Conservation (phyloP, 139 green algal species). For the Pleodorina starrii region DNA sequence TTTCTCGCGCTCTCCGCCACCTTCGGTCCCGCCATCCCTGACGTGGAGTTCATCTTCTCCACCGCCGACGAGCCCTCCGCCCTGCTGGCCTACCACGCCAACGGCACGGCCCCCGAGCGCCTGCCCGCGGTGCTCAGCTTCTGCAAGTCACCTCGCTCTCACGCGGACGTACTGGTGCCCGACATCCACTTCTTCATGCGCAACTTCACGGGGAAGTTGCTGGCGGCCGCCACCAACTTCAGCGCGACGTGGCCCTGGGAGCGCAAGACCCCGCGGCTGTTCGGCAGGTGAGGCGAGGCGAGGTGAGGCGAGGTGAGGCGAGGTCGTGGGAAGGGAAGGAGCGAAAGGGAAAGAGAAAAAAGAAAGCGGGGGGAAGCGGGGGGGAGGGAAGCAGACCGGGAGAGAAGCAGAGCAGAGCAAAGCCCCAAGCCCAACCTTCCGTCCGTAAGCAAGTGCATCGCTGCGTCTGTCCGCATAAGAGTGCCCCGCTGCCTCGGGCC, state of each 20-base stretch:
- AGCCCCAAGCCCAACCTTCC: too few species aligned
- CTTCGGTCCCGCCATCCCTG: constrained; percentile 21
- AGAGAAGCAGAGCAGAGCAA: too few species aligned
- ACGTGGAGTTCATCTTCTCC: constrained; percentile 38
- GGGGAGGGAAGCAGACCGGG: too few species aligned
- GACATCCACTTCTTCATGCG: constrained; percentile 59
- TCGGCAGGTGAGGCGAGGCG: neutral
- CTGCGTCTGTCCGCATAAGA: neutral
- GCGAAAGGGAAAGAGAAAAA: neutral
- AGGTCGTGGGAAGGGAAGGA: neutral
- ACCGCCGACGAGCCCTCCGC: constrained; percentile 22
- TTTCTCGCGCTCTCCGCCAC: neutral
- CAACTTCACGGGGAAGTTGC: constrained; percentile 31
- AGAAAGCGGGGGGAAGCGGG: too few species aligned
- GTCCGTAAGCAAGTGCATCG: neutral
- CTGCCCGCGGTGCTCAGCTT: constrained; percentile 49
- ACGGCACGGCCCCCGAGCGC: neutral
- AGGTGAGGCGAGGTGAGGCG: neutral
- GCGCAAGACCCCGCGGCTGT: constrained; percentile 8
- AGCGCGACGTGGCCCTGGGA: constrained; percentile 25
- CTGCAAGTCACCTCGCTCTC: constrained; percentile 23
- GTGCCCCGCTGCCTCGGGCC: neutral
- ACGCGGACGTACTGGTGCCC: constrained; percentile 57
- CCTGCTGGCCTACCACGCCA: neutral
- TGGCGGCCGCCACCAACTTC: neutral